Evolutionary conservation across 768 basidiomycete genomes (phyloP), one percentile per base, ranked within the genome.

Genomic region (Pulveroboletus sp.): DNA sequence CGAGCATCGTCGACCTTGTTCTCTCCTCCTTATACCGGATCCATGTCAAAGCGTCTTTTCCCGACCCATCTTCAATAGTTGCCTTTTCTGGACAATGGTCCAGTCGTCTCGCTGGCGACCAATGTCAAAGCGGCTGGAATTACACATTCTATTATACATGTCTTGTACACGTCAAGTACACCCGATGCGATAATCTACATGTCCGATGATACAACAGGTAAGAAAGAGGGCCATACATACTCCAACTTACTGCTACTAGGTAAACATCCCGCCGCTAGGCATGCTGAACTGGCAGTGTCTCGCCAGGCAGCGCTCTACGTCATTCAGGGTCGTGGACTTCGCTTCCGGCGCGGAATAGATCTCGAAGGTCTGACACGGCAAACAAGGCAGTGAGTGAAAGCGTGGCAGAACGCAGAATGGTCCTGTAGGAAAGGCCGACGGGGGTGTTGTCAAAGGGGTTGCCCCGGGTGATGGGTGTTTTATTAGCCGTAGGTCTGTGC

Each of bases 211-310:
- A 62, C 54, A 67, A 38, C n/a, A 24, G 5, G 11, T 14, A 14
- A 7, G 4, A 43, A 35, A 46, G 51, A 43, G n/a, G n/a, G 36
- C 22, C 27, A 29, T 17, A 38, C 42, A 40, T 17, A 4, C 4
- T 30, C 40, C 16, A 19, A 26, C 9, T 31, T 52, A 34, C 17
- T 30, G 27, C 30, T 43, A 36, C 43, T 48, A 69, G 38, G 20
- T 38, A 31, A 67, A 68, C 5, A 58, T 68, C 73, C 74, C 75
- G 40, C 68, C 70, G 14, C 73, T 71, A 29, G 73, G 73, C 73
- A 74, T 74, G 39, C 67, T 68, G 54, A 60, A 53, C 52, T 74
- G 71, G 34, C 62, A 53, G 37, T 53, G 54, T 48, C 58, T 57
- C 14, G 27, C 38, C 38, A 59, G 35, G 30, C 60, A 55, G 34